A percentile compares a stretch with the other conserved stretches of the same genome.
These are phyloP conservation scores for Rhodomyrtus psidioides DNA, from an alignment of 441 rosid species.

Conservation along the genomic window DNA sequence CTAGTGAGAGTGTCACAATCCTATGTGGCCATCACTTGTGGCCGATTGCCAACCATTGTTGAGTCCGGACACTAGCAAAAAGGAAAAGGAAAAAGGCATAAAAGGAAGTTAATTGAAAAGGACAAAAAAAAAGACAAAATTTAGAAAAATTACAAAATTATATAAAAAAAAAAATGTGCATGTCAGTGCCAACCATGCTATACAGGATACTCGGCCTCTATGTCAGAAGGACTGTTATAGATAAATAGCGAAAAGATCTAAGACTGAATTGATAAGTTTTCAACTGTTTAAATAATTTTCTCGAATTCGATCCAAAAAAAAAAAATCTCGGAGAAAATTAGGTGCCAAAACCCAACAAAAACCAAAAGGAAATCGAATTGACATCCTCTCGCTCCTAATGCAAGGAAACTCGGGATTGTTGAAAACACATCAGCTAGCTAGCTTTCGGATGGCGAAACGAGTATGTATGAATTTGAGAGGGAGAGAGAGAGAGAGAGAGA, in stretches of 20 bases:
- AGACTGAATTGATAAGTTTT: neutral
- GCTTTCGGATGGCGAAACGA: too few relatives aligned
- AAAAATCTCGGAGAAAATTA: neutral
- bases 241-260: neutral
- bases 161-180: neutral
- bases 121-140: too few relatives aligned
- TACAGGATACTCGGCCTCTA: rapidly evolving
- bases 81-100: neutral
- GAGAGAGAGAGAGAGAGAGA: too few relatives aligned
- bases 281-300: neutral
- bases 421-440: too few relatives aligned
- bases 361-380: neutral
- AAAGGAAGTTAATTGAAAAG: too few relatives aligned
- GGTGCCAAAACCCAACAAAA: neutral
- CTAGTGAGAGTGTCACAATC: neutral
- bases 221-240: neutral
- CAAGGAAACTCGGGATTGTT: neutral
- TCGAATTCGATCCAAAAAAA: too few relatives aligned
- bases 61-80: neutral
- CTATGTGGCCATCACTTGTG: neutral
- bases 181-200: rapidly evolving
- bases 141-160: neutral
- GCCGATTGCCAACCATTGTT: neutral
- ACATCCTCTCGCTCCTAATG: neutral
- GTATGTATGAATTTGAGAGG: too few relatives aligned